These are phyloP conservation scores for Musa itinerans DNA, from an alignment of 176 grass and related monocot genomes.

Conservation along the genomic window DNA sequence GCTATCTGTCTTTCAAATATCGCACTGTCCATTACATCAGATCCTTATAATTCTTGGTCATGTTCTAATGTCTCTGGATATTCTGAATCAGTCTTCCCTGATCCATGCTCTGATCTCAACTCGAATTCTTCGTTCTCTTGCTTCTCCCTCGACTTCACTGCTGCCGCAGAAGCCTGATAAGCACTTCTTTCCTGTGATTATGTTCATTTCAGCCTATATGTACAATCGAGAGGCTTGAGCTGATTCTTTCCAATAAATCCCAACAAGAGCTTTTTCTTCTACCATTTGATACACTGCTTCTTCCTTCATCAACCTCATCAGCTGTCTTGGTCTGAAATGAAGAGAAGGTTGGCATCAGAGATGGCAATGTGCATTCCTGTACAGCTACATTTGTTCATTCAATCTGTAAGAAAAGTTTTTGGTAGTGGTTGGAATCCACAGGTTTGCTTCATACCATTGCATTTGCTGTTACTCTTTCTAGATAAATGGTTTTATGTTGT, in stretches of 20 bases:
- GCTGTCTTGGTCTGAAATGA: neutral
- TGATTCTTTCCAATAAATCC: constrained; percentile 13
- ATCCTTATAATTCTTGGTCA: constrained; percentile 37
- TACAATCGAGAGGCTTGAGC: constrained; percentile 2
- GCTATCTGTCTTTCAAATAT: constrained; percentile 68
- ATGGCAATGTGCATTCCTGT: constrained; percentile 1
- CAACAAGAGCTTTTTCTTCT: neutral
- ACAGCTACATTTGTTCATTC: constrained; percentile 8
- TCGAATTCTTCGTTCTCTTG: constrained; percentile 57
- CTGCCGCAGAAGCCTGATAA: constrained; percentile 39
- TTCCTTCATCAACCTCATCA: neutral
- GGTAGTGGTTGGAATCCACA: neutral
- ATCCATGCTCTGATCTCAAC: constrained; percentile 57
- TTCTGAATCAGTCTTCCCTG: constrained; percentile 48
- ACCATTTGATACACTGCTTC: neutral
- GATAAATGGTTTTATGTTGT: neutral
- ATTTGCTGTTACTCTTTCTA: neutral
- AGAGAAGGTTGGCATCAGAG: neutral
- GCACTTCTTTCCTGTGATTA: neutral
- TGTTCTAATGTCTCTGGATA: constrained; percentile 77
- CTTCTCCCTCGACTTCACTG: constrained; percentile 35
- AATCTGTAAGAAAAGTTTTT: constrained; percentile 14
- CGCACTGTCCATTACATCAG: constrained; percentile 30
- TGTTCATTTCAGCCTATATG: neutral
- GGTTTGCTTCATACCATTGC: neutral